phyloP scores from a whole-genome alignment of 2,329 filamentous ascomycete species.

The Diaporthe citri region DNA sequence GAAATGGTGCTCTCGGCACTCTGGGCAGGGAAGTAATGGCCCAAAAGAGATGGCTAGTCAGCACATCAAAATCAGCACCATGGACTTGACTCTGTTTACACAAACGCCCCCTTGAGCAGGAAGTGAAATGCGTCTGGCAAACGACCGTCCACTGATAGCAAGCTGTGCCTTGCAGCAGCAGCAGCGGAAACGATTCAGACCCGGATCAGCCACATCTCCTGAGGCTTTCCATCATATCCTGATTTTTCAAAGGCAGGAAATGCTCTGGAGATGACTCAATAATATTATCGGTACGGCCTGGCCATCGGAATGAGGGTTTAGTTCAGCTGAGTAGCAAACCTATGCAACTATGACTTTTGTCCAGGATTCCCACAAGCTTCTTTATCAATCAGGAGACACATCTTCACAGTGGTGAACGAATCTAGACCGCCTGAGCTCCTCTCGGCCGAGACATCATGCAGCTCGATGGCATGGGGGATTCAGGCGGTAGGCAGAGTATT shows the following conservation, averaged over 20 bases:
- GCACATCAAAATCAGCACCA: too few species aligned
- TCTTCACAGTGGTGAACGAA: neutral
- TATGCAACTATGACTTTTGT: neutral
- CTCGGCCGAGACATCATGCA: neutral
- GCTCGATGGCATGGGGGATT: neutral
- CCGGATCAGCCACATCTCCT: neutral
- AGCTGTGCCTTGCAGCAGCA: neutral
- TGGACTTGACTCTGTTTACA: too few species aligned
- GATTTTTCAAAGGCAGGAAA: too few species aligned
- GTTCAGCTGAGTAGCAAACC: neutral
- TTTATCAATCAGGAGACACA: neutral
- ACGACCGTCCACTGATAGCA: neutral
- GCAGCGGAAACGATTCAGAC: neutral
- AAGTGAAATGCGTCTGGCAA: too few species aligned
- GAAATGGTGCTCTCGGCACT: too few species aligned
- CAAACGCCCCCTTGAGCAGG: neutral
- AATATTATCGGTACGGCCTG: too few species aligned
- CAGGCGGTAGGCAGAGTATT: neutral
- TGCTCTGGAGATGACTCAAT: too few species aligned
- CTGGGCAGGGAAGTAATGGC: too few species aligned
- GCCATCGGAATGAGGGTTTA: too few species aligned
- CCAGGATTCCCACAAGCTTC: neutral
- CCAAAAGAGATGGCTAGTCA: too few species aligned
- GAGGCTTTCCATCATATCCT: neutral
- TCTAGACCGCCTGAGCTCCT: accelerated